phyloP scores from a whole-genome alignment of 805 yeast genomes.

The Saccharomyces mikatae region DNA sequence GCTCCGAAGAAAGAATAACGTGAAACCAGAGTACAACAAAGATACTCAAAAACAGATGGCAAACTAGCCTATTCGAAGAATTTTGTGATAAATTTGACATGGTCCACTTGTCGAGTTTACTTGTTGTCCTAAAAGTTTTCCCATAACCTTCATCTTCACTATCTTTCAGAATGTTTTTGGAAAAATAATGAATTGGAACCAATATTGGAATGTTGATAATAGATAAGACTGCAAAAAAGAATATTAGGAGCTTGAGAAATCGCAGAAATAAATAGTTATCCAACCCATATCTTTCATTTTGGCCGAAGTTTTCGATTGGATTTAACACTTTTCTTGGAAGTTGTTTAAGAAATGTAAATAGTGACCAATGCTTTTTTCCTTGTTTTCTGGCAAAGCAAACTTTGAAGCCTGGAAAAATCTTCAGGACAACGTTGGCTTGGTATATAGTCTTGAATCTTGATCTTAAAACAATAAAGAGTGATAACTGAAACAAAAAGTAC shows the following conservation, averaged over 20 bases:
- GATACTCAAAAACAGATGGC: slow-evolving; percentile 56
- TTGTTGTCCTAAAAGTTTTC: not conserved
- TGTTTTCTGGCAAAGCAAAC: not conserved
- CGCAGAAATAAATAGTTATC: slow-evolving; percentile 72
- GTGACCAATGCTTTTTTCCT: not conserved
- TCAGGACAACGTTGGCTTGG: slow-evolving; percentile 40
- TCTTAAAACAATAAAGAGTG: slow-evolving; percentile 35
- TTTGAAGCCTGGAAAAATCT: not conserved
- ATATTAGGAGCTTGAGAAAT: slow-evolving; percentile 43
- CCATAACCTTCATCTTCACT: not conserved
- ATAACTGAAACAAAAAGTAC: slow-evolving; percentile 46
- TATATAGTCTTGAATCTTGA: slow-evolving; percentile 36
- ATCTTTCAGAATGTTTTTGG: slow-evolving; percentile 19
- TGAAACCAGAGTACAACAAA: slow-evolving; percentile 51
- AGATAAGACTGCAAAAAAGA: slow-evolving; percentile 47
- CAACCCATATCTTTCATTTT: slow-evolving; percentile 38
- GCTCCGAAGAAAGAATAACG: slow-evolving; percentile 46
- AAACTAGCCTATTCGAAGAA: slow-evolving; percentile 42
- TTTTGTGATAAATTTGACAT: slow-evolving; percentile 58
- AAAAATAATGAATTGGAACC: slow-evolving; percentile 49
- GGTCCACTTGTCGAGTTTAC: slow-evolving; percentile 52
- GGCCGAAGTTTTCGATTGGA: not conserved
- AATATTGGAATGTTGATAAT: slow-evolving; percentile 49
- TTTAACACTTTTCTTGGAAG: not conserved
- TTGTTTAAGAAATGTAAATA: not conserved